Conservation (phyloP, 2,329 filamentous ascomycete genomes). For the Pseudonectria foliicola region DNA sequence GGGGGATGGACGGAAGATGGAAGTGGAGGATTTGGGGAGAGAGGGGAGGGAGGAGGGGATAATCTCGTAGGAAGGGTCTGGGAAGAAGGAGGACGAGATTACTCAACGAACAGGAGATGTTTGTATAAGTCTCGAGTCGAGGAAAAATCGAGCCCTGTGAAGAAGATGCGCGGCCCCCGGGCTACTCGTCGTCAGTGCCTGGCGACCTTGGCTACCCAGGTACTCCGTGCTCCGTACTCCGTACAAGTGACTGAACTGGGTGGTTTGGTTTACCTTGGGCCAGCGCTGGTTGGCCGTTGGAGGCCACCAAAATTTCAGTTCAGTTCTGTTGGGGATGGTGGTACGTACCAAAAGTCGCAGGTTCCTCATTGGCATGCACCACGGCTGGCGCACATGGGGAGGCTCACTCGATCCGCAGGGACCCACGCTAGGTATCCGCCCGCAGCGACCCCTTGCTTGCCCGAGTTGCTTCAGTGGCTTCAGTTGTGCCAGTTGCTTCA, state of each 20-base stretch:
- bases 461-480: no score
- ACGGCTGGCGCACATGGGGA: conserved; percentile 12
- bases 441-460: conserved; percentile 15
- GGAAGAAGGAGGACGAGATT: conserved; percentile 16
- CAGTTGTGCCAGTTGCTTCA: no score
- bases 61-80: conserved; percentile 22
- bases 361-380: conserved; percentile 19
- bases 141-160: conserved; percentile 19
- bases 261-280: neutral
- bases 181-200: conserved; percentile 10
- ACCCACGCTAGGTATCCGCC: conserved; percentile 4
- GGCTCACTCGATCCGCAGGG: conserved; percentile 22
- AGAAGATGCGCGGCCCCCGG: conserved; percentile 11
- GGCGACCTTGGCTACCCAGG: no score
- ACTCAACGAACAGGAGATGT: conserved; percentile 24
- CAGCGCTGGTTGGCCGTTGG: conserved; percentile 2
- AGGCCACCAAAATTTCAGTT: conserved; percentile 22
- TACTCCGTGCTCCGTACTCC: no score
- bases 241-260: no score
- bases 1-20: no score
- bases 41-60: conserved; percentile 14
- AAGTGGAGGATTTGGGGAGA: conserved; percentile 13
- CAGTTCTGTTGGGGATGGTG: conserved; percentile 38
- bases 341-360: conserved; percentile 20
- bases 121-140: conserved; percentile 24